These are phyloP conservation scores for Coniella vitis DNA, from an alignment of 2,329 filamentous ascomycete genomes.

Conservation along the genomic window DNA sequence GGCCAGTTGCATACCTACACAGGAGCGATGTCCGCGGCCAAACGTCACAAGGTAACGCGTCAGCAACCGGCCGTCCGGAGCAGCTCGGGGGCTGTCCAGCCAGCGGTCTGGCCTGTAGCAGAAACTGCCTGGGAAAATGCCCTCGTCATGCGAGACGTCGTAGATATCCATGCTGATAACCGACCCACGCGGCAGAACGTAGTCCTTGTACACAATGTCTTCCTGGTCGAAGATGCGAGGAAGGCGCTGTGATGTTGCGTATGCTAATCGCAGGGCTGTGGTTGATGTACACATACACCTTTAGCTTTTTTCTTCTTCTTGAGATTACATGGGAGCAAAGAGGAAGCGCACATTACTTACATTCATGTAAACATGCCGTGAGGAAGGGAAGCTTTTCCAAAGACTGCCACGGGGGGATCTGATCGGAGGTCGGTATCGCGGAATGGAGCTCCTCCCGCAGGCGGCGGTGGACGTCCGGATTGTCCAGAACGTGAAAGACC, in stretches of 20 bases:
- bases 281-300: neutral
- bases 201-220: neutral
- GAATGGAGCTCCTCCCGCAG: neutral
- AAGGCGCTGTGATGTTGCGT: neutral
- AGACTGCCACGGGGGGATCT: neutral
- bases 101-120: neutral
- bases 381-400: conserved; percentile 1
- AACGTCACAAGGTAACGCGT: neutral
- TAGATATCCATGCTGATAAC: conserved; percentile 1
- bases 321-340: neutral
- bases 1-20: neutral
- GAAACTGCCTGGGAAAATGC: neutral
- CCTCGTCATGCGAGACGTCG: neutral
- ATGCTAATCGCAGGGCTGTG: neutral
- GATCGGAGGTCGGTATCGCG: neutral
- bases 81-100: neutral
- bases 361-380: neutral
- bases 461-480: neutral
- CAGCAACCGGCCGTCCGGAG: neutral
- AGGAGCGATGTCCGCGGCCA: neutral
- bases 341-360: neutral
- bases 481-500: neutral
- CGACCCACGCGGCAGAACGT: neutral
- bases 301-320: neutral
- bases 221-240: neutral